Base-by-base conservation (phyloP, 2,329 filamentous ascomycete genomes). In the Grosmannia clavigera region DNA sequence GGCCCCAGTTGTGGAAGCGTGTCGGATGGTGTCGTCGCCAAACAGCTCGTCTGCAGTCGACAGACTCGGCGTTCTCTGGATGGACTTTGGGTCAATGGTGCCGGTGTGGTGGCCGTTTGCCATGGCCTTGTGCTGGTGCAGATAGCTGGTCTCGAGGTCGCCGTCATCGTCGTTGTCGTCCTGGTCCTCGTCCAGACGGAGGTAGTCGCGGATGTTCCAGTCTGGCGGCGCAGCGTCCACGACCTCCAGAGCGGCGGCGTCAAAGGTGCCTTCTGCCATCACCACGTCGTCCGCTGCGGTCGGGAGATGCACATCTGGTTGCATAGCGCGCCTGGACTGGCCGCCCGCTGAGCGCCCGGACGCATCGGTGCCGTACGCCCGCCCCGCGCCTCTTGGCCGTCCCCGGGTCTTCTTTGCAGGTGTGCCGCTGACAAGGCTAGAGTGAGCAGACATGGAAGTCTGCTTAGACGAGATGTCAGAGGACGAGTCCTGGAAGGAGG, bases 401-500 rank as follows among this genome's bases (percentile, higher is more conserved):
- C 55, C 55, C 6, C 55, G 55, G 54, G 53, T 48, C 31, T 61
- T 63, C 31, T 61, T 64, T 53, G 57, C 60, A 27, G 60, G 58
- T 75, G 72, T 67, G 79, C 79, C 38, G 76, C 79, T 48, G 73
- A 74, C 40, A 3, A 61, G 52, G 51, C 64, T 65, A 22, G 64
- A 64, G 9, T 59, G 52, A 1, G 63, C 63, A 9, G 64, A 59
- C 61, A 62, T 61, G 35, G 64, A 63, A 6, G 64, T 65, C 55
- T 64, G 63, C 53, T 65, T 64, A 12, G 64, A 65, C 10, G 79
- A 81, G 62, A 66, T 65, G 40, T 81, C 78, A 57, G 78, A 81
- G 4, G 77, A 77, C 3, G 77, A 79, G 65, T 81, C 78, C 61
- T 73, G 74, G 57, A 75, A 77, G 5, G 66, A 63, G 2, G 67